A percentile compares a stretch with the other conserved stretches of the same genome.
Conservation (phyloP, 768 basidiomycete species). For the Polyporus arcularius region DNA sequence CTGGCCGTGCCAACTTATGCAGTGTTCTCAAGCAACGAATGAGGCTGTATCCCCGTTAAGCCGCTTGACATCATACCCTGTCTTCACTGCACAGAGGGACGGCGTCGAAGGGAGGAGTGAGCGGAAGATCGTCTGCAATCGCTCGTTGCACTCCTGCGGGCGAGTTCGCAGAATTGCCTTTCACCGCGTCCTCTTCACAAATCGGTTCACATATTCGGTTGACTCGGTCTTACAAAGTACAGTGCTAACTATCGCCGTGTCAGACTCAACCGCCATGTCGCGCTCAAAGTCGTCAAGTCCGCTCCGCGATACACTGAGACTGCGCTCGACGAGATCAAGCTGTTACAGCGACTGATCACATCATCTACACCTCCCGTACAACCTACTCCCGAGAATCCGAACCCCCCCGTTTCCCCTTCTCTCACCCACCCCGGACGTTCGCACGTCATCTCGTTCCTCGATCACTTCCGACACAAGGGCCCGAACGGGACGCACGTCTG, state of each 20-base stretch:
- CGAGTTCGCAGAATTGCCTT: no score
- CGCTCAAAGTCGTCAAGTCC: slow-evolving; percentile 98
- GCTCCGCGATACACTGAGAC: slow-evolving; percentile 97
- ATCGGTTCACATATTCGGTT: no score
- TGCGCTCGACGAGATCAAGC: slow-evolving; percentile 97
- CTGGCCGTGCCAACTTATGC: no score
- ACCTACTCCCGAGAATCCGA: slow-evolving; percentile 49
- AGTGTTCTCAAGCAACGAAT: neutral
- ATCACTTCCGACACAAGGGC: slow-evolving; percentile 96
- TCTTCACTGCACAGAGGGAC: no score
- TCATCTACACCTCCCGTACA: slow-evolving; percentile 62
- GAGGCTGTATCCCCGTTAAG: no score
- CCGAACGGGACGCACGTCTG: slow-evolving; percentile 97
- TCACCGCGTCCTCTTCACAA: no score
- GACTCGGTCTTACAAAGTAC: no score
- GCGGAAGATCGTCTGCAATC: no score
- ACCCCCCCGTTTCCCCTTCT: slow-evolving; percentile 54
- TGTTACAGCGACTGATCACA: slow-evolving; percentile 92
- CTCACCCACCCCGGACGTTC: slow-evolving; percentile 84
- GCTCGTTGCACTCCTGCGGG: no score
- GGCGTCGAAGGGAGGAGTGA: no score
- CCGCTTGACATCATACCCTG: no score
- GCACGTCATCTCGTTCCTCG: slow-evolving; percentile 96
- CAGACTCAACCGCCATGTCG: slow-evolving; percentile 96
- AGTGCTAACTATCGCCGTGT: no score